Conservation (phyloP, 2,329 filamentous ascomycete species). For the Xylaria sp. region DNA sequence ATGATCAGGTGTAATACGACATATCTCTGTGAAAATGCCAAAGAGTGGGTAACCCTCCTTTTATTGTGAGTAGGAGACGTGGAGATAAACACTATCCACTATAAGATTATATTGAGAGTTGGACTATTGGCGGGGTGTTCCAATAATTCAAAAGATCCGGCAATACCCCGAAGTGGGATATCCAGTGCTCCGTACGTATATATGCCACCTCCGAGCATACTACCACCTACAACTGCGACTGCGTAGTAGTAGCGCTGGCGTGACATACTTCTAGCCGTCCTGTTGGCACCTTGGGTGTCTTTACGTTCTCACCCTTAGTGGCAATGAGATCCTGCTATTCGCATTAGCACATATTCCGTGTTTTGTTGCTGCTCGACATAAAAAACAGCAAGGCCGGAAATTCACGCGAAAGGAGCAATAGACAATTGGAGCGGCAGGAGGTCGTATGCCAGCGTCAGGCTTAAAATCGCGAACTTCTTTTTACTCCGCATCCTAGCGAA, state of each 20-base stretch:
- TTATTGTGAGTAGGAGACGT: not conserved
- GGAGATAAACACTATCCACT: too few species aligned
- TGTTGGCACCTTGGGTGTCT: not conserved
- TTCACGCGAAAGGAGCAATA: not conserved
- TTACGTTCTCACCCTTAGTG: not conserved
- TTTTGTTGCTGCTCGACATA: slow-evolving; percentile 4
- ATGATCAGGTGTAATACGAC: not conserved
- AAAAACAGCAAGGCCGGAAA: not conserved
- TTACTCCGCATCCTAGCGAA: not conserved
- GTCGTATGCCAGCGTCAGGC: not conserved
- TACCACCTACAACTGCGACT: too few species aligned
- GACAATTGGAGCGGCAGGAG: not conserved
- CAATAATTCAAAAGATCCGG: too few species aligned
- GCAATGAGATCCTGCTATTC: not conserved
- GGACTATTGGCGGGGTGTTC: too few species aligned
- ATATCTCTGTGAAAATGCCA: too few species aligned
- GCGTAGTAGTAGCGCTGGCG: too few species aligned
- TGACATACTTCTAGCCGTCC: too few species aligned
- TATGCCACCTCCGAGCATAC: too few species aligned
- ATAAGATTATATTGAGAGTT: too few species aligned
- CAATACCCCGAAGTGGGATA: too few species aligned
- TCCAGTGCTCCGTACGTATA: too few species aligned
- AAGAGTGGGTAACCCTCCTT: not conserved
- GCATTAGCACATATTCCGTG: not conserved
- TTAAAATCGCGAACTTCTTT: not conserved